phyloP scores from a whole-genome alignment of 257 asterid genomes.

The Nicotiana undulata region DNA sequence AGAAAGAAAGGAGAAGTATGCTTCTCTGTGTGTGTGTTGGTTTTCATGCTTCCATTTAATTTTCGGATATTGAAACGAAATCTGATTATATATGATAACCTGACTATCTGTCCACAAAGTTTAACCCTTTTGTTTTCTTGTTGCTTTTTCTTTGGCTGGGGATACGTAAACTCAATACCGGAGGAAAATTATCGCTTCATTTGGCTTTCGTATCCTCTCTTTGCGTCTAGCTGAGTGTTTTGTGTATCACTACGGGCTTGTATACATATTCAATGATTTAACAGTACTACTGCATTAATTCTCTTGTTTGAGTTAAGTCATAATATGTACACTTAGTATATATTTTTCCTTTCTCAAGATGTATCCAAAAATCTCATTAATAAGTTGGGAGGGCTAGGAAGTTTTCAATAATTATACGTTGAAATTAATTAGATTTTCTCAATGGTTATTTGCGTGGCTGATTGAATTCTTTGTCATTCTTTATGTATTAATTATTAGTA shows the following conservation, averaged over 20 bases:
- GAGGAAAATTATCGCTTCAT: background rate
- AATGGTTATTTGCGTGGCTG: slow-evolving; percentile 5
- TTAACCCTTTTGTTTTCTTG: no score
- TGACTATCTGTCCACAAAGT: background rate
- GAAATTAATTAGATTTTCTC: background rate
- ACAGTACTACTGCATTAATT: background rate
- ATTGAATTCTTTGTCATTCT: background rate
- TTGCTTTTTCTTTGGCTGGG: no score
- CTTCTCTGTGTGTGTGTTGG: background rate
- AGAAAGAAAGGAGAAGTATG: slow-evolving; percentile 38
- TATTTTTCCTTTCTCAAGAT: background rate
- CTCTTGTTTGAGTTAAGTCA: background rate
- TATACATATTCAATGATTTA: background rate
- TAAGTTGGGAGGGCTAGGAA: background rate
- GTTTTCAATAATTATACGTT: background rate
- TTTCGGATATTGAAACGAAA: background rate
- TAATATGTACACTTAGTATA: no score
- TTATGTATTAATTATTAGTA: background rate
- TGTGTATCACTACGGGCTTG: no score
- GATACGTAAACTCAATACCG: background rate
- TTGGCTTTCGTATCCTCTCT: background rate
- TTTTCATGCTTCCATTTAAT: background rate
- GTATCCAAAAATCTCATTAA: no score
- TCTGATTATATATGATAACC: background rate
- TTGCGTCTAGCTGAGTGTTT: background rate